Percentiles rank a stretch among this genome's conserved stretches.
Conservation (phyloP, 805 yeast genomes). For the Yarrowia phangngaensis region DNA sequence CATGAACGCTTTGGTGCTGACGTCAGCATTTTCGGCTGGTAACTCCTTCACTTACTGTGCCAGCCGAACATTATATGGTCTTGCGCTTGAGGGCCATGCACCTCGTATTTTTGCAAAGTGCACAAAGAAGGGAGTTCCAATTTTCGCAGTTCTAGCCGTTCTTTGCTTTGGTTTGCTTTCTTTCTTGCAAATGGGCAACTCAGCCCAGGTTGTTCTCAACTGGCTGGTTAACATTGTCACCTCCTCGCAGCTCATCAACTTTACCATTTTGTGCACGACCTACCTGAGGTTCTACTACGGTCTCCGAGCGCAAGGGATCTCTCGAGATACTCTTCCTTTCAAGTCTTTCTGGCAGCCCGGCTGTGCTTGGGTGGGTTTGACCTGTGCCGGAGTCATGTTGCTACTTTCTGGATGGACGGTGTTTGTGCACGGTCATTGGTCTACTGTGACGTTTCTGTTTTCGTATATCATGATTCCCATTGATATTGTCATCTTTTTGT, state of each 20-base stretch:
- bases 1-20: conserved; percentile 53
- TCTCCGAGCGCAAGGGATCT: conserved; percentile 50
- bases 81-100: conserved; percentile 58
- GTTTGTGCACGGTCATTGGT: conserved; percentile 66
- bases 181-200: conserved; percentile 57
- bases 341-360: conserved; percentile 60
- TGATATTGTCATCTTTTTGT: conserved; percentile 46
- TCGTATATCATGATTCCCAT: conserved; percentile 69
- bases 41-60: conserved; percentile 57
- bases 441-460: conserved; percentile 57
- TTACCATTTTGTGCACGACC: conserved; percentile 53
- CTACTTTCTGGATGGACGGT: conserved; percentile 65
- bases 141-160: conserved; percentile 47
- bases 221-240: conserved; percentile 64
- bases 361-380: conserved; percentile 49
- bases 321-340: conserved; percentile 48
- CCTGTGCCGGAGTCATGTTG: conserved; percentile 50
- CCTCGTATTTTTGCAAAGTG: conserved; percentile 62
- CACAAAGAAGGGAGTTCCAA: conserved; percentile 66
- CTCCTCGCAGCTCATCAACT: conserved; percentile 62
- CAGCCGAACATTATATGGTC: conserved; percentile 54
- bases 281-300: conserved; percentile 63
- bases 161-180: conserved; percentile 61
- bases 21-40: conserved; percentile 57
- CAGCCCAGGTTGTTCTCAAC: conserved; percentile 59